A percentile compares a stretch with the other conserved stretches of the same genome.
phyloP scores from a whole-genome alignment of 441 rosid species.

The Populus hybrid region DNA sequence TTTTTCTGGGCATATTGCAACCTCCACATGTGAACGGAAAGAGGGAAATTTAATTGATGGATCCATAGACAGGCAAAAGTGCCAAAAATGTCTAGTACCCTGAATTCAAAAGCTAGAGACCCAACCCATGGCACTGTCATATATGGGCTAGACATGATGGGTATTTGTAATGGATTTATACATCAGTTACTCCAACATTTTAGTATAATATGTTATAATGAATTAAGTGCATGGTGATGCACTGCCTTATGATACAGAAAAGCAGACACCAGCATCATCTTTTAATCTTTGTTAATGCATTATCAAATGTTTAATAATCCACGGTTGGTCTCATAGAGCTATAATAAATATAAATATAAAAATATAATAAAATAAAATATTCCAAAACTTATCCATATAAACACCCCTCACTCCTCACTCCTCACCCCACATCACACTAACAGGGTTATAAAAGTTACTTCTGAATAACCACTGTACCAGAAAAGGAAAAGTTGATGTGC shows the following conservation, averaged over 20 bases:
- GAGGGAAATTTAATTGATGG: background rate
- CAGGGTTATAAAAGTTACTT: no score
- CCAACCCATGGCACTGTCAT: background rate
- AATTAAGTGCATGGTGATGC: background rate
- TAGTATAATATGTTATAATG: background rate
- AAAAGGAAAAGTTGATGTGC: constrained; percentile 29
- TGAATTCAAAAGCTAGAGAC: background rate
- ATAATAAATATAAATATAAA: no score
- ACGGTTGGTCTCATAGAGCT: no score
- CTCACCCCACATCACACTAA: background rate
- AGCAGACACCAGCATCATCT: background rate
- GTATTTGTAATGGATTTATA: background rate
- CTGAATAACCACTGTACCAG: no score
- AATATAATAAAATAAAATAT: no score
- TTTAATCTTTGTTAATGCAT: background rate
- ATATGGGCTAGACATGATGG: background rate
- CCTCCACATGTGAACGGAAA: background rate
- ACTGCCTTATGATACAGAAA: background rate
- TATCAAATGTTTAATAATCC: no score
- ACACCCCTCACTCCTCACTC: background rate
- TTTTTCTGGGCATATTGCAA: background rate
- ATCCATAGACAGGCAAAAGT: background rate
- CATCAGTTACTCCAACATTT: background rate
- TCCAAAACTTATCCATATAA: background rate
- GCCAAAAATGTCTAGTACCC: background rate